A percentile compares a stretch with the other conserved stretches of the same genome.
phyloP scores from a whole-genome alignment of 331 rosid species.

The Cucumis variabilis region DNA sequence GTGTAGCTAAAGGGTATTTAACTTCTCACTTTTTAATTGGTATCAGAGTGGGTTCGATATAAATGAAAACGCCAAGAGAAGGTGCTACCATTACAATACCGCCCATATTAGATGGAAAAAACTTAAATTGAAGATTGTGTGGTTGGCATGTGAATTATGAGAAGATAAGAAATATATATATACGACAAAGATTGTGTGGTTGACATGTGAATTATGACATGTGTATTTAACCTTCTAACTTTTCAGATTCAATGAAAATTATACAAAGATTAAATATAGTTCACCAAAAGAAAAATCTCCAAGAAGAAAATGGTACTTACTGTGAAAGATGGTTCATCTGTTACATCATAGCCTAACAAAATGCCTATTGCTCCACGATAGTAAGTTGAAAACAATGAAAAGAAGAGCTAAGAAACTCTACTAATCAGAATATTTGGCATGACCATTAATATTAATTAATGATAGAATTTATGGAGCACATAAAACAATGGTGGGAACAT shows the following conservation, averaged over 20 bases:
- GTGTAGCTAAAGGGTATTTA: too few species aligned
- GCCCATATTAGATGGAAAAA: too few species aligned
- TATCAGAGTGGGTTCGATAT: too few species aligned
- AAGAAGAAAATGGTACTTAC: constrained; percentile 46
- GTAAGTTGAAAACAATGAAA: constrained; percentile 65
- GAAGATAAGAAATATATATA: too few species aligned
- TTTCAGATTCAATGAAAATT: constrained; percentile 11
- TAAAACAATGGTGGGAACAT: not conserved
- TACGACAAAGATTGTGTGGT: too few species aligned
- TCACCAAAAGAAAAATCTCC: not conserved
- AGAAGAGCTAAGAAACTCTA: not conserved
- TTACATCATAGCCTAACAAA: constrained; percentile 91
- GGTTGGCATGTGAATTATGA: too few species aligned
- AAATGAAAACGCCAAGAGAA: too few species aligned
- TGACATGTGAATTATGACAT: too few species aligned
- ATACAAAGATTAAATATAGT: not conserved
- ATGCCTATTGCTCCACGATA: constrained; percentile 98
- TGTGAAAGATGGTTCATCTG: constrained; percentile 96
- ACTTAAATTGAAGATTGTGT: too few species aligned
- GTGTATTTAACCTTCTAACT: too few species aligned
- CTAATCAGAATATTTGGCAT: not conserved
- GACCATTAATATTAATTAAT: not conserved
- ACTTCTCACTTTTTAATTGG: too few species aligned
- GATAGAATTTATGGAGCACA: not conserved
- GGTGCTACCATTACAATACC: too few species aligned